A percentile compares a stretch with the other conserved stretches of the same genome.
Conservation (phyloP, 768 basidiomycete genomes). For the Pleurotus djamor region DNA sequence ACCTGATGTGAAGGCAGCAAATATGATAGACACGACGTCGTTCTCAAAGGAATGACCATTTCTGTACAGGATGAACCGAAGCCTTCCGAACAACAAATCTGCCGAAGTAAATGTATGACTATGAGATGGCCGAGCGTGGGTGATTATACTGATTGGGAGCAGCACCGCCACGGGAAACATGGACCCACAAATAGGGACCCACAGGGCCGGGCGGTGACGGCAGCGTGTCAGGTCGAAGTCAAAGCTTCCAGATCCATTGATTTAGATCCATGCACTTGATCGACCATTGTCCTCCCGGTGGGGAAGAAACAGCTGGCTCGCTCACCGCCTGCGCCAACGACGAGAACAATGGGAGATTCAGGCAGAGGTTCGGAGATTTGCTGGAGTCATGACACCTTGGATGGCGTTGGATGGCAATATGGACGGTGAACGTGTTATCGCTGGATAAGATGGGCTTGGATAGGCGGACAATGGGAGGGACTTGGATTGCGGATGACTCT, state of each 20-base stretch:
- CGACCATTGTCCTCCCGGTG: constrained; percentile 5
- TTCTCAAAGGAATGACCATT: no score
- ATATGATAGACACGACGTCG: no score
- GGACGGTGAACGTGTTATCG: background rate
- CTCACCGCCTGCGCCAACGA: background rate
- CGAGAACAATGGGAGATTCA: constrained; percentile 8
- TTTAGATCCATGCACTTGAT: constrained; percentile 1
- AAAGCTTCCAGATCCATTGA: background rate
- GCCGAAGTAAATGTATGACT: no score
- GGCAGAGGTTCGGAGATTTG: background rate
- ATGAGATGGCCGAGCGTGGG: no score
- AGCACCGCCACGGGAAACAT: constrained; percentile 42
- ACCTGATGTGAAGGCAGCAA: no score
- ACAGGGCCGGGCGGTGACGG: constrained; percentile 6
- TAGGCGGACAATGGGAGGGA: background rate
- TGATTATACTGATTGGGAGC: constrained; percentile 13
- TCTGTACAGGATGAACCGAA: no score
- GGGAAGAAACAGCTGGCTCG: background rate
- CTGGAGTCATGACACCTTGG: background rate
- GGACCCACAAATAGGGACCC: constrained; percentile 31
- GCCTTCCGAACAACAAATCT: no score
- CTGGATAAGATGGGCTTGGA: background rate
- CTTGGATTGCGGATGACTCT: background rate
- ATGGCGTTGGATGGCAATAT: background rate
- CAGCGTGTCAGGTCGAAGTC: background rate